A percentile compares a stretch with the other conserved stretches of the same genome.
Evolutionary conservation across 140 eudicot species (phyloP).

Genomic region (Oenanthe javanica): DNA sequence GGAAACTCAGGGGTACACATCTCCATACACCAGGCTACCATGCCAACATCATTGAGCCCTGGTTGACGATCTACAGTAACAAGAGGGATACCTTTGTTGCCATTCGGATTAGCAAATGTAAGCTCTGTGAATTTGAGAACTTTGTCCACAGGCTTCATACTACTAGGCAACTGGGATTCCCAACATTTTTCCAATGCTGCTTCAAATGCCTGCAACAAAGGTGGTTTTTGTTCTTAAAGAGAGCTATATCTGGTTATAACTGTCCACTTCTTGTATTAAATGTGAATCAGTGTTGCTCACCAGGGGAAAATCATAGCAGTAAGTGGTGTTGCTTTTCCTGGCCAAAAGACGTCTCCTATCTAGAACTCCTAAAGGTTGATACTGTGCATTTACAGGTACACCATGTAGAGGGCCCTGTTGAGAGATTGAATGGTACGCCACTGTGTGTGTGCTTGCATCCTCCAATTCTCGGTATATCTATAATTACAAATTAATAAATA

Average conservation of each 20-base stretch:
- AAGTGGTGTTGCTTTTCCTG: conserved; percentile 88
- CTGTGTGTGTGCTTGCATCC: conserved; percentile 37
- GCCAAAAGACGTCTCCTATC: conserved; percentile 88
- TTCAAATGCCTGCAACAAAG: conserved; percentile 67
- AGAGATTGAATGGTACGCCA: conserved; percentile 55
- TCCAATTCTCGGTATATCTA: conserved; percentile 87
- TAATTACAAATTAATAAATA: background rate
- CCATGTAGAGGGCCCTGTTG: conserved; percentile 63
- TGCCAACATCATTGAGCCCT: conserved; percentile 80
- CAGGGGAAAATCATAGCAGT: conserved; percentile 93
- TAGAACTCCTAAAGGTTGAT: conserved; percentile 71
- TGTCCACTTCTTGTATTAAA: background rate
- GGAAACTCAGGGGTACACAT: conserved; percentile 96
- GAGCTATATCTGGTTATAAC: background rate
- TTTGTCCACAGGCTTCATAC: conserved; percentile 40
- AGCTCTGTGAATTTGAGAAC: conserved; percentile 55
- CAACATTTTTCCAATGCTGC: conserved; percentile 76
- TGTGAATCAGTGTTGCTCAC: conserved; percentile 30
- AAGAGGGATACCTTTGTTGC: conserved; percentile 76
- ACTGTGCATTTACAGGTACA: conserved; percentile 56
- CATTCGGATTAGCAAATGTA: conserved; percentile 54
- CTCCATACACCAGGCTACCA: conserved; percentile 98
- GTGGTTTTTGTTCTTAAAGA: background rate
- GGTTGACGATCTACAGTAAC: conserved; percentile 61
- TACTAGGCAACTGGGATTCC: conserved; percentile 33